phyloP scores from a whole-genome alignment of 2,329 filamentous ascomycete species.

The Ophiostoma perfectum region DNA sequence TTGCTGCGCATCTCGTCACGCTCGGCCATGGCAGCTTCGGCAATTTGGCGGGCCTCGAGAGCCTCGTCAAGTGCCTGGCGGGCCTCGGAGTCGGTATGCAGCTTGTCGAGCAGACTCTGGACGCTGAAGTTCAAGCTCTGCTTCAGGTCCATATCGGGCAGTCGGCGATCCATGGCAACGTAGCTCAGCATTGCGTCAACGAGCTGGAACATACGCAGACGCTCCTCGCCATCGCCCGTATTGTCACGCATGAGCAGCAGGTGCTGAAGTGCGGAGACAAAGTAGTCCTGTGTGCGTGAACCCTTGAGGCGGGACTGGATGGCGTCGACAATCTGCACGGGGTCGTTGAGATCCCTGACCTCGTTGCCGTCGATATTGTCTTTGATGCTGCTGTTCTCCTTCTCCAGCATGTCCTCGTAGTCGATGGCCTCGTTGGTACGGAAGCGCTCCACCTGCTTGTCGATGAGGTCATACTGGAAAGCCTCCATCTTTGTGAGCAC shows the following conservation, averaged over 20 bases:
- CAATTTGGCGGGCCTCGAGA: slow-evolving; percentile 82
- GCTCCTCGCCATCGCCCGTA: slow-evolving; percentile 77
- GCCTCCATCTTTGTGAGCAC: slow-evolving; percentile 95
- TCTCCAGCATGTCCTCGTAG: slow-evolving; percentile 93
- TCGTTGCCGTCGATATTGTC: slow-evolving; percentile 76
- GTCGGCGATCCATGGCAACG: slow-evolving; percentile 91
- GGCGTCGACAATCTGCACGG: slow-evolving; percentile 86
- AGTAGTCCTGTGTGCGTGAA: slow-evolving; percentile 87
- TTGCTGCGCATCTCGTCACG: slow-evolving; percentile 89
- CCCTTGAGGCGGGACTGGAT: slow-evolving; percentile 81
- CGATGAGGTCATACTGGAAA: slow-evolving; percentile 96
- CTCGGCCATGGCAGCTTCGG: slow-evolving; percentile 92
- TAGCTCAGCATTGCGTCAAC: slow-evolving; percentile 99
- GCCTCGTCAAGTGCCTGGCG: slow-evolving; percentile 88
- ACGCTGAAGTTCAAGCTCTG: slow-evolving; percentile 97
- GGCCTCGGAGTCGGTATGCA: slow-evolving; percentile 94
- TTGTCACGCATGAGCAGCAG: slow-evolving; percentile 78
- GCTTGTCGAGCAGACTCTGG: slow-evolving; percentile 86
- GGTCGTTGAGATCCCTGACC: slow-evolving; percentile 84
- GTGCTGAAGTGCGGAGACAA: slow-evolving; percentile 91
- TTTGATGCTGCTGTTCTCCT: slow-evolving; percentile 83
- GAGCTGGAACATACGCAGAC: slow-evolving; percentile 91
- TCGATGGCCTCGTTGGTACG: slow-evolving; percentile 93
- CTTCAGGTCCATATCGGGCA: slow-evolving; percentile 96
- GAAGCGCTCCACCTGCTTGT: slow-evolving; percentile 96